Evolutionary conservation across 805 yeast genomes (phyloP), one percentile per base, ranked within the genome.

Genomic region (Candida ortonii): DNA sequence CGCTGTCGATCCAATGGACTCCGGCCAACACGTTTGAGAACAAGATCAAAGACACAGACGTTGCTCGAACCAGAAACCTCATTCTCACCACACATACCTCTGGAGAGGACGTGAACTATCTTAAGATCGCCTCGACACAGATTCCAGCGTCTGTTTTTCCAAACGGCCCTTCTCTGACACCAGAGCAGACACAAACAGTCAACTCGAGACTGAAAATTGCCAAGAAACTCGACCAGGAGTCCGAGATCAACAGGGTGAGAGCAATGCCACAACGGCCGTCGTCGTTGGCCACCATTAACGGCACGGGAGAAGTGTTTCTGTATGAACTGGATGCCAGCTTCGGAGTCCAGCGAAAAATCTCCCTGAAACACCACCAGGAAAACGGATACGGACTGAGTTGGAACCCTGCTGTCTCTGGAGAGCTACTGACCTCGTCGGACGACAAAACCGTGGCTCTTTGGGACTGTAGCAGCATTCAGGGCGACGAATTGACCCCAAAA

Each of bases 301-400:
- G 88, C 0, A 50, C 51, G 3, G 94, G 94, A 23, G 71, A 67
- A 24, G 71, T 80, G 0, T 75, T 59, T 44, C 51, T 84, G 5
- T 83, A 77, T 53, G 65, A 73, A 34, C 28, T 58, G 13, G 54
- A 51, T 26, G 14, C 43, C 10, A 40, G 41, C 8, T 40, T 52
- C 36, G 36, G 45, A 16, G 46, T 37, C 16, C 9, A 21, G 1
- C 53, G 46, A 32, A 53, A 30, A 42, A 59, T 46, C 43, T 47
- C 55, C 8, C 59, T 78, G 30, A 51, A 62, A 7, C 79, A 76
- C 25, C 89, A 83, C 50, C 59, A 62, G 4, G 78, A 68, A 16
- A 84, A 84, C 45, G 93, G 93, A 1, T 84, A 79, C 53, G 93
- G 93, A 4, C 59, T 84, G 22, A 67, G 80, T 6, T 84, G 90